Conservation (phyloP, 1,139 yeast genomes). For the Geotrichum klebahnii region DNA sequence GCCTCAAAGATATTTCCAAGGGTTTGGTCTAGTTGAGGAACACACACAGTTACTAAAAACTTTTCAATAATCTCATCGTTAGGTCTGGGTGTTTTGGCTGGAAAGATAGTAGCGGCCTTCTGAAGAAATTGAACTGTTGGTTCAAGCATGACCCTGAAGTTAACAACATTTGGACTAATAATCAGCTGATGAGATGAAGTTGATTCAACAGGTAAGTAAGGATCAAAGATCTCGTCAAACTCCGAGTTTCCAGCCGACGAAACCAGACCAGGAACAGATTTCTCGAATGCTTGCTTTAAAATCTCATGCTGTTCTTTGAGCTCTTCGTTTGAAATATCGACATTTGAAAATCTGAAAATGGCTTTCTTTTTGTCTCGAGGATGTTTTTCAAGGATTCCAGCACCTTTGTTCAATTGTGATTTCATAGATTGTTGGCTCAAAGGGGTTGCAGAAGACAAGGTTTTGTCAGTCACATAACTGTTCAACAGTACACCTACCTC, state of each 20-base stretch:
- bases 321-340: slow-evolving; percentile 29
- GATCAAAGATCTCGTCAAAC: slow-evolving; percentile 20
- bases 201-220: slow-evolving; percentile 21
- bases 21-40: slow-evolving; percentile 60
- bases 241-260: slow-evolving; percentile 27
- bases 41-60: slow-evolving; percentile 61
- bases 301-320: slow-evolving; percentile 30
- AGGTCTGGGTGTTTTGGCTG: slow-evolving; percentile 31
- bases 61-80: slow-evolving; percentile 51
- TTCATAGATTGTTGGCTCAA: slow-evolving; percentile 3
- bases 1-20: slow-evolving; percentile 44
- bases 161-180: slow-evolving; percentile 71
- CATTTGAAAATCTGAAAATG: slow-evolving; percentile 30
- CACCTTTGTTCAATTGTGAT: slow-evolving; percentile 5
- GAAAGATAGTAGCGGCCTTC: slow-evolving; percentile 45
- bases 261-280: slow-evolving; percentile 40
- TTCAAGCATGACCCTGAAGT: slow-evolving; percentile 71
- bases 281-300: slow-evolving; percentile 33
- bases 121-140: slow-evolving; percentile 56
- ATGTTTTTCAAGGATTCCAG: slow-evolving; percentile 15
- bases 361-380: slow-evolving; percentile 24
- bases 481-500: slow-evolving; percentile 57
- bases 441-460: background rate
- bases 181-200: slow-evolving; percentile 52
- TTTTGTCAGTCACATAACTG: slow-evolving; percentile 46